Conservation (phyloP, 306 rosid genomes). For the Echinosophora koreensis region DNA sequence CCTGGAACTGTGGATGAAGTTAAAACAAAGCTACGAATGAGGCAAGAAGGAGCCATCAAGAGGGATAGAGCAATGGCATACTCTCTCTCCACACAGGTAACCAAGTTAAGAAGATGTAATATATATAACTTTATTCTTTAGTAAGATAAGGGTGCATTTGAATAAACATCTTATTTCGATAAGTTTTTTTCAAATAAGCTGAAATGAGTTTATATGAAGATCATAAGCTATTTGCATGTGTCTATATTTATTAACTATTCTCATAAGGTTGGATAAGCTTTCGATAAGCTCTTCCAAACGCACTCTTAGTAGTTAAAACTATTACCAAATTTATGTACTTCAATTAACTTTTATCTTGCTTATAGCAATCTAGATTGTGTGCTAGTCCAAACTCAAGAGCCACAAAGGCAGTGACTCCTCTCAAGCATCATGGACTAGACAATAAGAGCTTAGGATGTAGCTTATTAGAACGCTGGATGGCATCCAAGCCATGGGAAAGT, state of each 20-base stretch:
- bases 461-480: conserved; percentile 89
- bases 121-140: neutral
- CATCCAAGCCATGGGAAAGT: conserved; percentile 80
- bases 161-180: too few species aligned
- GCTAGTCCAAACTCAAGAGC: conserved; percentile 70
- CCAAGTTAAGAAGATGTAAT: conserved; percentile 24
- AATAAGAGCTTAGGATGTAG: conserved; percentile 56
- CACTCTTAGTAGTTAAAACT: neutral
- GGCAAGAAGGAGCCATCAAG: conserved; percentile 79
- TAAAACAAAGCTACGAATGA: conserved; percentile 70
- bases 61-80: conserved; percentile 91
- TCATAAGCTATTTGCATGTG: too few species aligned
- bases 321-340: conserved; percentile 23
- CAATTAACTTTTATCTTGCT: neutral
- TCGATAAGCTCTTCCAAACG: too few species aligned
- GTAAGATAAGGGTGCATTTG: neutral
- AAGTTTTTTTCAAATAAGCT: too few species aligned
- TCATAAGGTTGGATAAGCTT: too few species aligned
- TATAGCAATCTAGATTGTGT: conserved; percentile 66
- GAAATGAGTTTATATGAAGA: too few species aligned
- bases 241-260: too few species aligned
- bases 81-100: conserved; percentile 78
- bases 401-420: conserved; percentile 49
- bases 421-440: conserved; percentile 53
- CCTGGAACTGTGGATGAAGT: conserved; percentile 81